Base-by-base conservation (phyloP, 73 alveolate genomes). In the Stentor roeselii region DNA sequence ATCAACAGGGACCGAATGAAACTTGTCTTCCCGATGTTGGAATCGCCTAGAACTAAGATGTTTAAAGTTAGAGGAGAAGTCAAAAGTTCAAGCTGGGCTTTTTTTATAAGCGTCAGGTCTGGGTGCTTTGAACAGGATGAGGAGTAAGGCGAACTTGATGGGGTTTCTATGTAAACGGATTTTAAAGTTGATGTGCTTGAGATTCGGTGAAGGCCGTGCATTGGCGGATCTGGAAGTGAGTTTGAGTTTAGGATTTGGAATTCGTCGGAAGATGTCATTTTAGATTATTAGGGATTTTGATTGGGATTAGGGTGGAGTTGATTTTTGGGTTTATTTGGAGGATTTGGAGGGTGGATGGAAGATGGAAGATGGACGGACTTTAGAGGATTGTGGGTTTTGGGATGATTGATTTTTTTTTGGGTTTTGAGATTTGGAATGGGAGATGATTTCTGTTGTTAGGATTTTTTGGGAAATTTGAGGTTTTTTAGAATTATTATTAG, bases 81-180 rank as follows among this genome's bases (percentile, higher is more conserved):
- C 11, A 67, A 21, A 21, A 14, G n/a, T 67, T 67, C 34, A 36
- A 21, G 21, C 34, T 32, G n/a, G 41, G n/a, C 37, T 67, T 67
- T 40, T 67, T 67, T 32, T 21, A 67, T 21, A 2, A 21, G 42
- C 34, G 21, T n/a, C 34, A 67, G 37, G 37, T 67, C 80, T 58
- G 74, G 27, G 34, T 1, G 14, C 1, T 32, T 67, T 50, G 6
- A 3, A 67, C 42, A 14, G 37, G 34, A 14, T 21, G n/a, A 21
- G 21, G 80, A 2, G 34, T n/a, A 67, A 27, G 41, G 80, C 21
- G n/a, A 21, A 1, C 41, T 67, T 0, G 80, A 67, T 30, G 37
- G 80, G 2, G 80, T 27, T 21, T 67, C 80, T 27, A 67, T 67
- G 34, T 67, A 67, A 67, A 21, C 80, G 14, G 80, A 67, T 67